Conservation (phyloP, 2,329 filamentous ascomycete species). For the Leptographium procerum region DNA sequence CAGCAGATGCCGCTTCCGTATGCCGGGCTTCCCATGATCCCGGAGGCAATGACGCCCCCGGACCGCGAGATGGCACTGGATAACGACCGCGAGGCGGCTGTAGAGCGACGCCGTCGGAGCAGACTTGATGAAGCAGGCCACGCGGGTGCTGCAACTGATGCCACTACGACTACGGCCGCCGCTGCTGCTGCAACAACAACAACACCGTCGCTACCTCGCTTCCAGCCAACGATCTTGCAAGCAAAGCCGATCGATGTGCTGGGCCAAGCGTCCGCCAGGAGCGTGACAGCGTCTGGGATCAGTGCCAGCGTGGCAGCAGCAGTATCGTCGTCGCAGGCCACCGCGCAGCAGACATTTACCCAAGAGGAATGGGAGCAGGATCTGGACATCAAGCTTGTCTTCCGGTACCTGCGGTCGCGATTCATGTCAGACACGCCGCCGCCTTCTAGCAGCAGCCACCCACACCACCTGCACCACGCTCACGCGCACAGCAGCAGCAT, state of each 20-base stretch:
- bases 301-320: neutral
- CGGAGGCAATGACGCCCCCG: slow-evolving; percentile 31
- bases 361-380: slow-evolving; percentile 91
- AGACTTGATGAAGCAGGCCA: neutral
- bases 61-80: slow-evolving; percentile 6
- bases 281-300: slow-evolving; percentile 1
- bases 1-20: slow-evolving; percentile 60
- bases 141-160: slow-evolving; percentile 5
- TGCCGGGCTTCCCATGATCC: slow-evolving; percentile 60
- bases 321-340: neutral
- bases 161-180: neutral
- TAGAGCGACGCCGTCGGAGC: slow-evolving; percentile 4
- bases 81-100: slow-evolving; percentile 5
- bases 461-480: neutral
- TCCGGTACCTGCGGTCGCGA: slow-evolving; percentile 70
- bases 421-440: slow-evolving; percentile 44
- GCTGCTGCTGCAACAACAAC: slow-evolving; percentile 9
- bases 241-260: slow-evolving; percentile 26
- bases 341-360: slow-evolving; percentile 29
- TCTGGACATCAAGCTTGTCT: slow-evolving; percentile 82
- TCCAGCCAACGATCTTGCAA: slow-evolving; percentile 34
- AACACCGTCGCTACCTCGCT: slow-evolving; percentile 30
- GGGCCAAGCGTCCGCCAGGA: slow-evolving; percentile 13
- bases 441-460: neutral
- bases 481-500: slow-evolving; percentile 18